Conservation (phyloP, 2,329 filamentous ascomycete genomes). For the Ophiocordyceps camponoti-saundersi region DNA sequence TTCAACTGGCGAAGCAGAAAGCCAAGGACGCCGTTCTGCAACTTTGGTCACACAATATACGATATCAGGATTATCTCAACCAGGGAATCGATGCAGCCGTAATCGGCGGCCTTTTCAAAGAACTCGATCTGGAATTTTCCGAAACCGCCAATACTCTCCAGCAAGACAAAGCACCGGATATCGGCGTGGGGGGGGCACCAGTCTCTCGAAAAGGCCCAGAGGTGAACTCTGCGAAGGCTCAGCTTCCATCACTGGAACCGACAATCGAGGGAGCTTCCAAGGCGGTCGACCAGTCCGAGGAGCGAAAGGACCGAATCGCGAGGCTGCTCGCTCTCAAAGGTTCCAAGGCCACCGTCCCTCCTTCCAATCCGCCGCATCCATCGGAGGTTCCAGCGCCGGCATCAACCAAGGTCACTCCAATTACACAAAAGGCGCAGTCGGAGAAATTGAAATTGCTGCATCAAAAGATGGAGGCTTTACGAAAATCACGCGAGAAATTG, state of each 20-base stretch:
- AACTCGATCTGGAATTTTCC: conserved; percentile 41
- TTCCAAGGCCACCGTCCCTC: conserved; percentile 25
- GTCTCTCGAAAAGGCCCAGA: not conserved
- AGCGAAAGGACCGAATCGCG: conserved; percentile 62
- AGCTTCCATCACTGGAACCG: not conserved
- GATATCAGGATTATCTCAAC: conserved; percentile 54
- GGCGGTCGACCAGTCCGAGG: conserved; percentile 27
- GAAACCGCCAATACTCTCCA: not conserved
- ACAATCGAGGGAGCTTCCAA: not conserved
- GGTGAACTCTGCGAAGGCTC: not conserved
- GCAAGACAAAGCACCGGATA: not conserved
- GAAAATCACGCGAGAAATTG: conserved; percentile 34
- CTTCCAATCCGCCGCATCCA: conserved; percentile 4
- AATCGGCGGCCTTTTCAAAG: conserved; percentile 47
- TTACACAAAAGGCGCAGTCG: conserved; percentile 24
- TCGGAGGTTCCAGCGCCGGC: conserved; percentile 1
- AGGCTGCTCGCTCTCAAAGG: conserved; percentile 58
- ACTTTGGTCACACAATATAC: conserved; percentile 49
- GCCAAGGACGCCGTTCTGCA: conserved; percentile 52
- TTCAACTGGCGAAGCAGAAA: conserved; percentile 29
- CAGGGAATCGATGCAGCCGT: conserved; percentile 53
- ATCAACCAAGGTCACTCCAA: conserved; percentile 5
- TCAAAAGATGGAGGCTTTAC: conserved; percentile 62
- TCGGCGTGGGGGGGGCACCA: not conserved
- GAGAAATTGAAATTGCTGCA: conserved; percentile 60